Percentiles rank a stretch among this genome's conserved stretches.
Conservation (phyloP, 257 asterid genomes). For the Jacaranda mimosifolia region DNA sequence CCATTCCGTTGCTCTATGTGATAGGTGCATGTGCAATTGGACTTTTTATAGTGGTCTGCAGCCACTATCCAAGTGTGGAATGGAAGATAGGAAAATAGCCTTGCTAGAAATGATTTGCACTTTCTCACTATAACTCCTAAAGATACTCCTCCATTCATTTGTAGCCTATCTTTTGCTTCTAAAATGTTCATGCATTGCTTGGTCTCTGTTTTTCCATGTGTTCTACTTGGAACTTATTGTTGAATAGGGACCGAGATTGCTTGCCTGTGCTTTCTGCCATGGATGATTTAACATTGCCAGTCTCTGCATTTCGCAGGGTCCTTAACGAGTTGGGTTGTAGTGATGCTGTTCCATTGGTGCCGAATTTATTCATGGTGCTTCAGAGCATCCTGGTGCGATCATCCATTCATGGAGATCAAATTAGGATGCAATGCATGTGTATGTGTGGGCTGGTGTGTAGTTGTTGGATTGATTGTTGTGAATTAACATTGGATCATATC, state of each 20-base stretch:
- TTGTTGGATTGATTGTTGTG: conserved; percentile 2
- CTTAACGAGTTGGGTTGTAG: conserved; percentile 9
- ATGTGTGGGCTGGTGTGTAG: neutral
- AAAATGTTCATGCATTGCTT: neutral
- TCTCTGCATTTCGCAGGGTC: conserved; percentile 16
- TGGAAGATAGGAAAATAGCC: too few relatives aligned
- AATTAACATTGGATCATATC: conserved; percentile 7
- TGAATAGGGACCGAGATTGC: neutral
- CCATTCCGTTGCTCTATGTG: too few relatives aligned
- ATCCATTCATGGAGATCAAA: conserved; percentile 2
- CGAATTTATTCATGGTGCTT: conserved; percentile 12
- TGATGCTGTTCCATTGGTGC: conserved; percentile 26
- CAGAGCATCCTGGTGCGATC: neutral
- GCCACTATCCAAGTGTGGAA: too few relatives aligned
- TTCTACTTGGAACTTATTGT: neutral
- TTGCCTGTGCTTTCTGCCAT: neutral
- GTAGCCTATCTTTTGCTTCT: neutral
- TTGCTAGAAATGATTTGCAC: too few relatives aligned
- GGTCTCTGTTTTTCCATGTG: neutral
- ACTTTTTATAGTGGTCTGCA: too few relatives aligned
- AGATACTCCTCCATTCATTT: neutral
- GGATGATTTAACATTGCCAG: conserved; percentile 7
- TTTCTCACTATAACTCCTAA: too few relatives aligned
- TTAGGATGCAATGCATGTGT: conserved; percentile 15
- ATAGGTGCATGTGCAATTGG: too few relatives aligned